Evolutionary conservation across 306 rosid species (phyloP).

Genomic region (Sophora flavescens): DNA sequence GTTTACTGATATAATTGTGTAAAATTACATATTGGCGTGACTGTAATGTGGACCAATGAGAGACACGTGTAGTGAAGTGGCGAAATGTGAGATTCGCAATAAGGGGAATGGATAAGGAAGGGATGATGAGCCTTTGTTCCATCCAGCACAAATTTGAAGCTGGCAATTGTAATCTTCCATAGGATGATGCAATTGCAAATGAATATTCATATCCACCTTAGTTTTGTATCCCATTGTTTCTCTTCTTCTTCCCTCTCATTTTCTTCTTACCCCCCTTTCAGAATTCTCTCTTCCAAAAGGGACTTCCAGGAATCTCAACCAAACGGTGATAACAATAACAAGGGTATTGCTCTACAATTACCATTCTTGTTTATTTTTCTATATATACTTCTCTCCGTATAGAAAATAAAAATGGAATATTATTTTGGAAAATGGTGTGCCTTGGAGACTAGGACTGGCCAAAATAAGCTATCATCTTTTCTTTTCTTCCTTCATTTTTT

Average conservation of each 20-base stretch:
- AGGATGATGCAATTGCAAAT: slow-evolving; percentile 47
- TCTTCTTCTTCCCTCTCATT: slow-evolving; percentile 10
- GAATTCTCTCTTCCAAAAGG: slow-evolving; percentile 58
- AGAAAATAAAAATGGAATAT: background rate
- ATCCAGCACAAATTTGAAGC: background rate
- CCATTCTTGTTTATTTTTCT: background rate
- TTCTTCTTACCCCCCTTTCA: slow-evolving; percentile 45
- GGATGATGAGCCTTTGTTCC: background rate
- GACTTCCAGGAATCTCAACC: slow-evolving; percentile 54
- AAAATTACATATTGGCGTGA: background rate
- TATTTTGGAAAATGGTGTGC: background rate
- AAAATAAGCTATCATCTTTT: too few species aligned
- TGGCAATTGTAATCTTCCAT: slow-evolving; percentile 30
- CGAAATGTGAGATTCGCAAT: slow-evolving; percentile 46
- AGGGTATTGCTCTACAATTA: slow-evolving; percentile 42
- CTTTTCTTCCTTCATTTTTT: too few species aligned
- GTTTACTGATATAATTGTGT: too few species aligned
- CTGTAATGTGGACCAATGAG: background rate
- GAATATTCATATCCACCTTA: slow-evolving; percentile 61
- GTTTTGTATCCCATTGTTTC: slow-evolving; percentile 48
- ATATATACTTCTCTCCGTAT: background rate
- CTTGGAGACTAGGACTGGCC: background rate
- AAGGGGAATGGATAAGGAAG: slow-evolving; percentile 50
- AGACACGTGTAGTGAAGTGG: slow-evolving; percentile 52
- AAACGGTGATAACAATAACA: slow-evolving; percentile 49